Conservation (phyloP, 2,329 filamentous ascomycete species). For the Fusarium brevicatenulatum region DNA sequence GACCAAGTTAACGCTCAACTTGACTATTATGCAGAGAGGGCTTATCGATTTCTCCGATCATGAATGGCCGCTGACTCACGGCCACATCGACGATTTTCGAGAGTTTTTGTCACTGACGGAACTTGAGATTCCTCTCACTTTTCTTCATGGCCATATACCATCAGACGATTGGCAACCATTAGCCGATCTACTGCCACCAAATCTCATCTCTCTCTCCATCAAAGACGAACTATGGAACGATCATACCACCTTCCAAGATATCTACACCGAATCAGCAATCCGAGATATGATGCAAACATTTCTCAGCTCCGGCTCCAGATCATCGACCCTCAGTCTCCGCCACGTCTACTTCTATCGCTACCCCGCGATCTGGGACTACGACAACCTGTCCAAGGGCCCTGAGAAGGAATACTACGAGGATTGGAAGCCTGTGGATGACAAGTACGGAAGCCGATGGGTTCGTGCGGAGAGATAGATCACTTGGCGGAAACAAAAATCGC, state of each 20-base stretch:
- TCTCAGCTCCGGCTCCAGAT: not conserved
- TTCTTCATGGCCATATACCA: not conserved
- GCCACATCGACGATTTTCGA: not conserved
- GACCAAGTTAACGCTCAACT: not conserved
- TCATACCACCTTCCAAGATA: accelerated
- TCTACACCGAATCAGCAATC: not conserved
- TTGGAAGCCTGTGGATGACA: not conserved
- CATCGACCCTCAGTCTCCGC: not conserved
- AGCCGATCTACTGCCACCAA: too few relatives aligned
- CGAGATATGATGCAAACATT: not conserved
- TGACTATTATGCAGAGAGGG: not conserved
- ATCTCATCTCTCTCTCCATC: not conserved
- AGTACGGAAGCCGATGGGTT: not conserved
- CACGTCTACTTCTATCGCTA: not conserved
- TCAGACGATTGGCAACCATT: not conserved
- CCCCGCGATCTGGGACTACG: too few relatives aligned
- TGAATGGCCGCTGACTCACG: not conserved
- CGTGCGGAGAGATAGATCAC: not conserved
- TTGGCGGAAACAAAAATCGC: slow-evolving; percentile 1
- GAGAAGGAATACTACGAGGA: not conserved
- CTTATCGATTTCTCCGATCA: not conserved
- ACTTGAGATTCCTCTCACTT: not conserved
- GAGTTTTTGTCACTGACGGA: not conserved
- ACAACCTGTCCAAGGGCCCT: not conserved
- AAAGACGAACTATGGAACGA: not conserved